These are phyloP conservation scores for Lunularia cruciata DNA, from an alignment of 225 moss, liverwort and hornwort genomes.

Conservation along the genomic window DNA sequence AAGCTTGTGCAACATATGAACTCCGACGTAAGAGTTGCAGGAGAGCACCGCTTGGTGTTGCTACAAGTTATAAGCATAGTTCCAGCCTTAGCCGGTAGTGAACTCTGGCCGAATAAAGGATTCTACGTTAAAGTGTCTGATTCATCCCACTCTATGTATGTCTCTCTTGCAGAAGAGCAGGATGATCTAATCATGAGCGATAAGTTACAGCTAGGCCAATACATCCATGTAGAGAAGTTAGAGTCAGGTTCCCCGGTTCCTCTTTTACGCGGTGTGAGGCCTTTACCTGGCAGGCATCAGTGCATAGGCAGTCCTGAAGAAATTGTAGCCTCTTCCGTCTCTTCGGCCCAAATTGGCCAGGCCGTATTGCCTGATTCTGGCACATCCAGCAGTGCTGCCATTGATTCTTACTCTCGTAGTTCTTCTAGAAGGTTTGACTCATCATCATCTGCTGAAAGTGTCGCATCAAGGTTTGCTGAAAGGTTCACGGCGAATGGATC, in stretches of 20 bases:
- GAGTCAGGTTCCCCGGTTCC: slow-evolving; percentile 52
- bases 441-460: slow-evolving; percentile 37
- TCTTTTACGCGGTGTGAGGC: slow-evolving; percentile 41
- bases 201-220: slow-evolving; percentile 56
- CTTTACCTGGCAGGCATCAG: slow-evolving; percentile 51
- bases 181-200: slow-evolving; percentile 58
- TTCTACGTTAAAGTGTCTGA: slow-evolving; percentile 57
- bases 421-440: slow-evolving; percentile 44
- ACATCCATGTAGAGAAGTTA: slow-evolving; percentile 51
- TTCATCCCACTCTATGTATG: slow-evolving; percentile 50
- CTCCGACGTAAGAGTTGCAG: slow-evolving; percentile 54
- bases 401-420: slow-evolving; percentile 30
- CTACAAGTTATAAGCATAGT: slow-evolving; percentile 57
- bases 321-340: slow-evolving; percentile 42
- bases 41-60: slow-evolving; percentile 51
- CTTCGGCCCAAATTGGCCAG: slow-evolving; percentile 40
- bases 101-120: slow-evolving; percentile 53
- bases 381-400: slow-evolving; percentile 14
- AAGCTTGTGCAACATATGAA: slow-evolving; percentile 57
- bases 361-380: slow-evolving; percentile 34
- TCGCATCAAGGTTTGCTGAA: slow-evolving; percentile 49
- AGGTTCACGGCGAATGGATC: slow-evolving; percentile 36
- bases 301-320: slow-evolving; percentile 52
- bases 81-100: slow-evolving; percentile 52
- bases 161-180: slow-evolving; percentile 50